Percentiles rank a stretch among this genome's conserved stretches.
phyloP scores from a whole-genome alignment of 768 basidiomycete species.

The Lactarius sanguifluus region DNA sequence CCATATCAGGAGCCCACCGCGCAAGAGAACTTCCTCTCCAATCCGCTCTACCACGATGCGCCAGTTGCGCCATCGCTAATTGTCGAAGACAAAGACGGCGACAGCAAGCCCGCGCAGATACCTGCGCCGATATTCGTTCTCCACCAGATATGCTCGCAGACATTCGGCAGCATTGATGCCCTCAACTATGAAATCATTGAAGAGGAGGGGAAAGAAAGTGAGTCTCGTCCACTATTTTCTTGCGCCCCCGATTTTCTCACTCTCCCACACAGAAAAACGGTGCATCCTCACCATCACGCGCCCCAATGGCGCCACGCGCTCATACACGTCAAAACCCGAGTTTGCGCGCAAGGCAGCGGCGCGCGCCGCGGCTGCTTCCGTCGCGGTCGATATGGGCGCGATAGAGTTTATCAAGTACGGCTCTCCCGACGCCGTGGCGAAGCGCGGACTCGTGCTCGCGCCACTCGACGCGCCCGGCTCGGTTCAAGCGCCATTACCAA shows the following conservation, averaged over 20 bases:
- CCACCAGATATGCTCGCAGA: constrained; percentile 33
- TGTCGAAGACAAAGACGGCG: constrained; percentile 4
- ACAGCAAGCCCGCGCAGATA: constrained; percentile 2
- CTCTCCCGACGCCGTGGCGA: constrained; percentile 41
- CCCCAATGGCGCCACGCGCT: constrained; percentile 50
- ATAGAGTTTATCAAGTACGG: constrained; percentile 56
- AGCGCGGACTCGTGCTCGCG: constrained; percentile 37
- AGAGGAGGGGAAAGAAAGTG: constrained; percentile 25
- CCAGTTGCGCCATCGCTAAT: constrained; percentile 14
- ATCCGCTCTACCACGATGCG: constrained; percentile 12
- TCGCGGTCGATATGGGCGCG: constrained; percentile 60
- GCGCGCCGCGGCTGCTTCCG: constrained; percentile 48
- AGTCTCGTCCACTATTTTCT: neutral
- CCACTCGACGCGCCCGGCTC: constrained; percentile 33
- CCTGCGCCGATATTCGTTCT: constrained; percentile 27
- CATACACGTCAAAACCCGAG: constrained; percentile 51
- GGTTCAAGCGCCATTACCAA: constrained; percentile 17
- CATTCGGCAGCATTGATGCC: constrained; percentile 31
- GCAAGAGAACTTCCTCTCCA: constrained; percentile 8
- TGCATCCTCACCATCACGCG: constrained; percentile 63
- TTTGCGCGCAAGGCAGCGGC: constrained; percentile 53
- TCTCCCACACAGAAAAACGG: constrained; percentile 45
- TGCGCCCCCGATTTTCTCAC: neutral
- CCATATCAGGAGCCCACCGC: constrained; percentile 23
- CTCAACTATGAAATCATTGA: constrained; percentile 31